A percentile compares a stretch with the other conserved stretches of the same genome.
These are phyloP conservation scores for Phyllosticta paracitricarpa DNA, from an alignment of 2,329 filamentous ascomycete species.

Conservation along the genomic window DNA sequence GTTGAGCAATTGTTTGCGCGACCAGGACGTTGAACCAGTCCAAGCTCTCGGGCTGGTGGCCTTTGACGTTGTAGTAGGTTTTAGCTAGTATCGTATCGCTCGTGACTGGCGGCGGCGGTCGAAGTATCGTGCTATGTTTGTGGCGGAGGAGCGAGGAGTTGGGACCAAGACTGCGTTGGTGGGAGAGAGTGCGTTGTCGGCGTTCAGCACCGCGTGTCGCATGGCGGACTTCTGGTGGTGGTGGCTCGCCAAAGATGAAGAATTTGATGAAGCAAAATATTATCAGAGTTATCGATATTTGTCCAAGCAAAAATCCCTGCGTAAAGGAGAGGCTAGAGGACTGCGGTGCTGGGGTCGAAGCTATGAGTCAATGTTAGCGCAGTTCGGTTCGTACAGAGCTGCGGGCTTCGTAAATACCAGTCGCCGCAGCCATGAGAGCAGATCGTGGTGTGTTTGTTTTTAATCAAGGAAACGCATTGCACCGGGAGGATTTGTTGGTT, in stretches of 20 bases:
- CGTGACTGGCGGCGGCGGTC: conserved; percentile 60
- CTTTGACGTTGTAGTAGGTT: conserved; percentile 94
- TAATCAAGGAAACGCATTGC: not conserved
- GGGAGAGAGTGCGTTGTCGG: conserved; percentile 61
- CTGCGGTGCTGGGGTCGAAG: conserved; percentile 11
- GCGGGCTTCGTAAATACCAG: not conserved
- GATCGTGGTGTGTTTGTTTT: not conserved
- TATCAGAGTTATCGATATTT: conserved; percentile 82
- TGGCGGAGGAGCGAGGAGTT: conserved; percentile 21
- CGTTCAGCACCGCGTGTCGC: conserved; percentile 65
- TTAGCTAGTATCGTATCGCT: conserved; percentile 93
- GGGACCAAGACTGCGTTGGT: conserved; percentile 31
- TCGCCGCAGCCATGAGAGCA: conserved; percentile 1
- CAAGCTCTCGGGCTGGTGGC: conserved; percentile 89
- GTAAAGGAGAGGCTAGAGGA: conserved; percentile 69
- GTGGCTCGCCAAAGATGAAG: conserved; percentile 96
- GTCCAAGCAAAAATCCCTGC: conserved; percentile 84
- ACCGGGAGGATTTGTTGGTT: not conserved
- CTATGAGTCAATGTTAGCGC: not conserved
- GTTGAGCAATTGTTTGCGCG: conserved; percentile 92
- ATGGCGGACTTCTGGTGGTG: conserved; percentile 71
- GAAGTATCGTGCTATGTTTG: conserved; percentile 35
- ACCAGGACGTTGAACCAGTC: conserved; percentile 99
- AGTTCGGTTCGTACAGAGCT: not conserved
- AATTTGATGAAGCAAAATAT: conserved; percentile 97